These are phyloP conservation scores for Candida maesae DNA, from an alignment of 805 yeast species.

Conservation along the genomic window DNA sequence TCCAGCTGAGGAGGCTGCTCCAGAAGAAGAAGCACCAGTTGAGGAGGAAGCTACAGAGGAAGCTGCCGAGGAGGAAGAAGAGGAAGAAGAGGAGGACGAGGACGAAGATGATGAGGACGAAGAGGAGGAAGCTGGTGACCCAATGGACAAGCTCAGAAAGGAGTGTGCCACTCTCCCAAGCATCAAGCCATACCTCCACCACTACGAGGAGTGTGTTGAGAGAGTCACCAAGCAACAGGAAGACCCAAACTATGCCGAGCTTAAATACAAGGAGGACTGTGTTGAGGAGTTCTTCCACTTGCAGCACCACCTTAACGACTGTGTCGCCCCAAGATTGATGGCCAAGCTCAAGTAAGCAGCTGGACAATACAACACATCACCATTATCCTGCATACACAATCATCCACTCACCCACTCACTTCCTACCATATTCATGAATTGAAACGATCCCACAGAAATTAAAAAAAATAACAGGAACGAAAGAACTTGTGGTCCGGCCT, in stretches of 20 bases:
- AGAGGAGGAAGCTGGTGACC: slow-evolving; percentile 68
- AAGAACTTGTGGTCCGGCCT: too few species aligned
- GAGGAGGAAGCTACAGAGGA: slow-evolving; percentile 25
- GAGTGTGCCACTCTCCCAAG: slow-evolving; percentile 66
- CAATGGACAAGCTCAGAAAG: slow-evolving; percentile 56
- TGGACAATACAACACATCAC: too few species aligned
- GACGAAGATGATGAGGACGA: slow-evolving; percentile 71
- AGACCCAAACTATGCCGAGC: slow-evolving; percentile 77
- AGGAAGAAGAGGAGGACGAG: slow-evolving; percentile 39
- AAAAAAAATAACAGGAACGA: too few species aligned
- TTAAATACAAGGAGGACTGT: slow-evolving; percentile 91
- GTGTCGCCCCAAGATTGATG: slow-evolving; percentile 89
- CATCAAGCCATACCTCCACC: slow-evolving; percentile 77
- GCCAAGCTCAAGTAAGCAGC: slow-evolving; percentile 70
- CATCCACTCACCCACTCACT: neutral
- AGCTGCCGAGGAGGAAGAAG: slow-evolving; percentile 34
- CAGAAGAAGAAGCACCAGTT: slow-evolving; percentile 27
- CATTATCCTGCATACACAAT: too few species aligned
- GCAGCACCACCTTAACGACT: slow-evolving; percentile 87
- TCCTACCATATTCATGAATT: slow-evolving; percentile 9
- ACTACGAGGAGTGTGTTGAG: slow-evolving; percentile 90
- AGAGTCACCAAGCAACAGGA: slow-evolving; percentile 87
- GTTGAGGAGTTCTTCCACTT: slow-evolving; percentile 97
- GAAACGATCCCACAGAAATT: slow-evolving; percentile 8
- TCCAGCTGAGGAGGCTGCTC: slow-evolving; percentile 17